Base-by-base conservation (phyloP, 768 basidiomycete genomes). In the Lentinula boryana region DNA sequence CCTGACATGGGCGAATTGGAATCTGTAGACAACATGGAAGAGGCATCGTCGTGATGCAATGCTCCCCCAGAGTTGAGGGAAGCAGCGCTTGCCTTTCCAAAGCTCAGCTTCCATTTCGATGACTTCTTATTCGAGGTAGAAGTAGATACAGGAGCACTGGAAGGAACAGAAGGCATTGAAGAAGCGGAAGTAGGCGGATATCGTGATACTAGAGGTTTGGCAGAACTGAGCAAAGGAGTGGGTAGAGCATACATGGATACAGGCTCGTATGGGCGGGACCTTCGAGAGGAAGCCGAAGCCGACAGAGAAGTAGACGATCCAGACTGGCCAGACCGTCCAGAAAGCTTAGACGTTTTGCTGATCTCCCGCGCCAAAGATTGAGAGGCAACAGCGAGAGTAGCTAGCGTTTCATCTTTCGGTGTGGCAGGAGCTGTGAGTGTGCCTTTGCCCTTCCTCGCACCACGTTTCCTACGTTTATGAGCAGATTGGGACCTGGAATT, bases 341-440 rank as follows among this genome's bases (percentile, higher is more conserved):
- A 80, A 8, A 80, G 74, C 60, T 76, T 79, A 16, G 84, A 84
- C 1, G 84, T 85, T 62, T 81, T 81, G 68, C 88, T 90, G 67
- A 96, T 84, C 74, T 95, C 91, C 63, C 94, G 80, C 21, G 89
- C 94, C 36, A 96, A 80, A 4, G 84, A 79, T 70, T 96, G 91
- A 5, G 90, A 91, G 1, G 89, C 92, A 60, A 79, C 81, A 16
- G 91, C 93, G 43, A 95, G 83, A 4, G 84, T 87, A 21, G 81
- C 80, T 61, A 91, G 75, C 5, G 84, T 85, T 58, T 81, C 80
- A 61, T 88, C 86, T 36, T 76, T 74, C 49, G 76, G 68, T 38
- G 75, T 66, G 8, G 70, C 60, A 0, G 72, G 71, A 4, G 74
- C 60, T n/a, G 74, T 60, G 8, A 74, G 68, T n/a, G 72, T 65